Percentiles rank a stretch among this genome's conserved stretches.
Conservation (phyloP, 345 rosid species). For the Linum usitatissimum region DNA sequence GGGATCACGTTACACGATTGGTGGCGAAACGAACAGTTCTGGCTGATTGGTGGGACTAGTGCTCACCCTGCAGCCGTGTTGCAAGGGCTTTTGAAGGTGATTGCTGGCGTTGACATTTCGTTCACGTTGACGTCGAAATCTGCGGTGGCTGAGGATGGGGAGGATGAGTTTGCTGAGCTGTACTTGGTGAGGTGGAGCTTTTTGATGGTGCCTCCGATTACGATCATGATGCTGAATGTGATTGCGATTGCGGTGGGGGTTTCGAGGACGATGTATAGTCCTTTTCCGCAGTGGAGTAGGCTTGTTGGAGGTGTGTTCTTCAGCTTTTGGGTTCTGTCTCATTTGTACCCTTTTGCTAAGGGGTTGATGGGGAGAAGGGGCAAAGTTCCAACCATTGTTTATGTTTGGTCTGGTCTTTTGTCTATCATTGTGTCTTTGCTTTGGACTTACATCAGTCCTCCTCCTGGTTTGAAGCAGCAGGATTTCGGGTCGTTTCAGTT, state of each 20-base stretch:
- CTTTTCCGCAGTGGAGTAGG: constrained; percentile 69
- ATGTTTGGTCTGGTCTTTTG: constrained; percentile 66
- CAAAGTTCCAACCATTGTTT: constrained; percentile 63
- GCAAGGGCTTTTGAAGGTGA: constrained; percentile 61
- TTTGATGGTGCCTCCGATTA: constrained; percentile 56
- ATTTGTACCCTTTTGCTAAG: constrained; percentile 68
- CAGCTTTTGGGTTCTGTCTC: constrained; percentile 70
- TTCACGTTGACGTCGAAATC: constrained; percentile 67
- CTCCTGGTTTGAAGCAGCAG: constrained; percentile 25
- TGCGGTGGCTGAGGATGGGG: constrained; percentile 53
- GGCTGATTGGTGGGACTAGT: constrained; percentile 79
- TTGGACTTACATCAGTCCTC: constrained; percentile 66
- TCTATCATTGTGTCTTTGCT: constrained; percentile 56
- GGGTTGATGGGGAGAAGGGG: constrained; percentile 84
- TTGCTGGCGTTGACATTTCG: constrained; percentile 67
- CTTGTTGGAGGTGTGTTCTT: constrained; percentile 75
- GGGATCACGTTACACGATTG: constrained; percentile 73
- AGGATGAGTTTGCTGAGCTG: constrained; percentile 47
- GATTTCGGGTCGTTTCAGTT: constrained; percentile 35
- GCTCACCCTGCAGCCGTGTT: constrained; percentile 73
- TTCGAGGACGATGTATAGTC: constrained; percentile 53
- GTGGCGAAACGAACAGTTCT: constrained; percentile 81
- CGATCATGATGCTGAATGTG: constrained; percentile 55
- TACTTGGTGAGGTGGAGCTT: constrained; percentile 60
- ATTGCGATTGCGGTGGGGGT: constrained; percentile 52